These are phyloP conservation scores for Colletotrichum spaethianum DNA, from an alignment of 2,329 filamentous ascomycete species.

Conservation along the genomic window DNA sequence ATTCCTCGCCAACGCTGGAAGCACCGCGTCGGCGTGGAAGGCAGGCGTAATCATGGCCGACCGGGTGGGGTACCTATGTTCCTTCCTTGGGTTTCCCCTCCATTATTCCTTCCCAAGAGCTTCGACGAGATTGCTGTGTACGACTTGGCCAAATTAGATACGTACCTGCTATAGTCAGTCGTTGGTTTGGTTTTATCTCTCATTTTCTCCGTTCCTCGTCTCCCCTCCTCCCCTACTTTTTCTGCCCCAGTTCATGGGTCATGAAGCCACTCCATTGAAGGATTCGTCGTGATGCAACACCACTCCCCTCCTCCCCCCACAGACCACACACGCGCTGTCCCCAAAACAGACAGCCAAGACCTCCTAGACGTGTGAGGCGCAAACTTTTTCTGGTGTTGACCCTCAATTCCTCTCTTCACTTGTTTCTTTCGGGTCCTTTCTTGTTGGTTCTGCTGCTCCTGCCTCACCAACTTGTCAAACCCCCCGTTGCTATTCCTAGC, in stretches of 20 bases:
- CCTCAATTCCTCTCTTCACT: neutral
- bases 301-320: conserved; percentile 7
- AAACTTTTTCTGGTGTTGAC: conserved; percentile 4
- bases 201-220: too few relatives aligned
- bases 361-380: conserved; percentile 21
- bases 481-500: conserved; percentile 39
- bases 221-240: neutral
- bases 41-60: conserved; percentile 5
- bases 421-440: conserved; percentile 8
- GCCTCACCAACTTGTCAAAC: neutral
- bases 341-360: conserved; percentile 39
- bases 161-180: neutral
- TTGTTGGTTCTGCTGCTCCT: neutral
- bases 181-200: neutral
- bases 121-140: neutral
- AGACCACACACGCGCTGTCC: conserved; percentile 6
- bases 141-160: neutral
- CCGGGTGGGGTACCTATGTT: neutral
- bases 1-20: neutral
- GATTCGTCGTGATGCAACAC: conserved; percentile 17
- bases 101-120: neutral
- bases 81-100: neutral
- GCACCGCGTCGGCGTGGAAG: neutral
- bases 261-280: neutral
- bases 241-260: neutral